phyloP scores from a whole-genome alignment of 371 early-diverging fungal species.

The Parasitella parasitica region DNA sequence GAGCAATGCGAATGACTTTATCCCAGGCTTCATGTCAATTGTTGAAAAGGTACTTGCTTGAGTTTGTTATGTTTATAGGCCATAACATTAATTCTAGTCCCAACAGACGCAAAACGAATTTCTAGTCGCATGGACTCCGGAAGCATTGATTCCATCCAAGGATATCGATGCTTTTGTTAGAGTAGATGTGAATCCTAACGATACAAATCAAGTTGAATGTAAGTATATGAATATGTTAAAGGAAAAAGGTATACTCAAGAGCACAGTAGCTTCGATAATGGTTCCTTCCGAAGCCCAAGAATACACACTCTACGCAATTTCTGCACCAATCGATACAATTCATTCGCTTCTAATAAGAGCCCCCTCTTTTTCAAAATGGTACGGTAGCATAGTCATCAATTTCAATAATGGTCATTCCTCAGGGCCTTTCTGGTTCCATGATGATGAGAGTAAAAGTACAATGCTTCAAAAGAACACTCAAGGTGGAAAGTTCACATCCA shows the following conservation, averaged over 20 bases:
- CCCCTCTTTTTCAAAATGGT: conserved; percentile 48
- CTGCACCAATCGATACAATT: conserved; percentile 24
- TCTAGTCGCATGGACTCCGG: conserved; percentile 51
- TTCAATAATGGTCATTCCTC: conserved; percentile 41
- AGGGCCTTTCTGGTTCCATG: conserved; percentile 49
- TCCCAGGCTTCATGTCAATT: conserved; percentile 46
- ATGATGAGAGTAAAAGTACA: conserved; percentile 53
- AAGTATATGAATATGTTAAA: not conserved
- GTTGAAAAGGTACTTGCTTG: conserved; percentile 30
- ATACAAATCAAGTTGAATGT: conserved; percentile 28
- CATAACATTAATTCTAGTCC: not conserved
- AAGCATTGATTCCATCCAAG: conserved; percentile 35
- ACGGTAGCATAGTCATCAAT: conserved; percentile 44
- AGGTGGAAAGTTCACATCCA: conserved; percentile 31
- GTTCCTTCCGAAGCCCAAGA: conserved; percentile 23
- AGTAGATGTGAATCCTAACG: conserved; percentile 34
- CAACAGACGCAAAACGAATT: conserved; percentile 31
- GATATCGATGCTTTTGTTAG: conserved; percentile 44
- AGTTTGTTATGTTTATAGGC: not conserved
- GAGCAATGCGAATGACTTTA: conserved; percentile 25
- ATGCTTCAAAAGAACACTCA: conserved; percentile 45
- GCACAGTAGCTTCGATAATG: conserved; percentile 17
- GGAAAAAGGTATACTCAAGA: too few species aligned
- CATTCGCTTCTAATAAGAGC: conserved; percentile 39
- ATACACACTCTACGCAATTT: conserved; percentile 36